These are phyloP conservation scores for Asterophora parasitica DNA, from an alignment of 768 basidiomycete species.

Conservation along the genomic window DNA sequence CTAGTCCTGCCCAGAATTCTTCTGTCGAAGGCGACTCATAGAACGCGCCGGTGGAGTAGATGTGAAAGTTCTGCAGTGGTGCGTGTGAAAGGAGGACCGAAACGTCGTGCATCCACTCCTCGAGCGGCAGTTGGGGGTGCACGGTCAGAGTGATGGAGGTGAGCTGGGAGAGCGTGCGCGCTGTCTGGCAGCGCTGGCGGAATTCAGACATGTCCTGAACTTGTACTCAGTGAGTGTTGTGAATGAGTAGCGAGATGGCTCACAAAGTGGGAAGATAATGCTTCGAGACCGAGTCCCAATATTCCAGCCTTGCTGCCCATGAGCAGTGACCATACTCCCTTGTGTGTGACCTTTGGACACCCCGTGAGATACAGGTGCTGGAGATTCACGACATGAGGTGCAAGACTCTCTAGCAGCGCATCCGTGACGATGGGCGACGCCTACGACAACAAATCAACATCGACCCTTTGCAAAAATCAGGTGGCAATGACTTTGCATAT, in stretches of 20 bases:
- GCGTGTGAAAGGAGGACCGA: constrained; percentile 38
- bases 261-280: constrained; percentile 58
- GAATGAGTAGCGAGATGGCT: constrained; percentile 8
- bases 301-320: constrained; percentile 43
- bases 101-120: constrained; percentile 42
- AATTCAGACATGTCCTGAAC: constrained; percentile 52
- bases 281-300: constrained; percentile 54
- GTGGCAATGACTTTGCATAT: constrained; percentile 57
- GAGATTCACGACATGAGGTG: constrained; percentile 44
- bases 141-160: constrained; percentile 56
- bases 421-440: constrained; percentile 58
- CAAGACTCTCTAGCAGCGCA: constrained; percentile 41
- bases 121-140: constrained; percentile 29
- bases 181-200: constrained; percentile 29
- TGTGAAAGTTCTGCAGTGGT: constrained; percentile 56
- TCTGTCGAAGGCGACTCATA: constrained; percentile 36
- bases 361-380: constrained; percentile 60
- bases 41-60: constrained; percentile 48
- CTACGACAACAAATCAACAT: constrained; percentile 28
- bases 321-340: constrained; percentile 50
- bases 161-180: constrained; percentile 37
- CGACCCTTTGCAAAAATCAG: background rate
- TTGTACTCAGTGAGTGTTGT: background rate
- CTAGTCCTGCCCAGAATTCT: constrained; percentile 47
- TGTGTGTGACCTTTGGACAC: constrained; percentile 64